Conservation (phyloP, 805 yeast genomes). For the Myxozyma kluyveri region DNA sequence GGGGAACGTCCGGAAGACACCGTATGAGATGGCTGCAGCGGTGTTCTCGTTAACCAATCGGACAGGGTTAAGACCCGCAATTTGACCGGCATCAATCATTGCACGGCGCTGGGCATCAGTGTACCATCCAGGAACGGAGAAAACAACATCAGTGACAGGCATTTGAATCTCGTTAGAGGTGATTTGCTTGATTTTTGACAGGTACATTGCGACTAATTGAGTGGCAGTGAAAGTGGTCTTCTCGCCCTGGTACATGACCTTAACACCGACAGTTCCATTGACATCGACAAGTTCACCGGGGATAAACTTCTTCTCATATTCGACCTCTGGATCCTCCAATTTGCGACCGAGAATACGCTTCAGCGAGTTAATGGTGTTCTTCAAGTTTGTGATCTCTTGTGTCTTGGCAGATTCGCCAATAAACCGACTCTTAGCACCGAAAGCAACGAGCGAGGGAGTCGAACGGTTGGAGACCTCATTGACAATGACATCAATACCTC, state of each 20-base stretch:
- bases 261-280: conserved; percentile 69
- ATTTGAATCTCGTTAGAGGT: conserved; percentile 79
- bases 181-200: conserved; percentile 82
- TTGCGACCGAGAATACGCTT: conserved; percentile 87
- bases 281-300: conserved; percentile 69
- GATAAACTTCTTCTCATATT: conserved; percentile 69
- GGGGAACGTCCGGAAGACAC: conserved; percentile 95
- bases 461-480: conserved; percentile 98
- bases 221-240: conserved; percentile 76
- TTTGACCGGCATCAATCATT: conserved; percentile 87
- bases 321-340: conserved; percentile 69
- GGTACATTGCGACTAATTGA: conserved; percentile 92
- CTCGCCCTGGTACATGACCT: conserved; percentile 80
- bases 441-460: conserved; percentile 90
- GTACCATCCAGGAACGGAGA: conserved; percentile 97
- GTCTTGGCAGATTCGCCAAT: conserved; percentile 95
- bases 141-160: conserved; percentile 78
- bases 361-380: conserved; percentile 92
- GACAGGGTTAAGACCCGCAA: conserved; percentile 97
- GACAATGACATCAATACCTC: conserved; percentile 97
- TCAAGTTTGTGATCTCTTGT: conserved; percentile 93
- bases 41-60: conserved; percentile 96
- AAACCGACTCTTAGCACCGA: conserved; percentile 82
- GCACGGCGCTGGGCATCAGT: conserved; percentile 96
- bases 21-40: conserved; percentile 99